These are phyloP conservation scores for Candida namnaoensis DNA, from an alignment of 805 yeast genomes.

Conservation along the genomic window DNA sequence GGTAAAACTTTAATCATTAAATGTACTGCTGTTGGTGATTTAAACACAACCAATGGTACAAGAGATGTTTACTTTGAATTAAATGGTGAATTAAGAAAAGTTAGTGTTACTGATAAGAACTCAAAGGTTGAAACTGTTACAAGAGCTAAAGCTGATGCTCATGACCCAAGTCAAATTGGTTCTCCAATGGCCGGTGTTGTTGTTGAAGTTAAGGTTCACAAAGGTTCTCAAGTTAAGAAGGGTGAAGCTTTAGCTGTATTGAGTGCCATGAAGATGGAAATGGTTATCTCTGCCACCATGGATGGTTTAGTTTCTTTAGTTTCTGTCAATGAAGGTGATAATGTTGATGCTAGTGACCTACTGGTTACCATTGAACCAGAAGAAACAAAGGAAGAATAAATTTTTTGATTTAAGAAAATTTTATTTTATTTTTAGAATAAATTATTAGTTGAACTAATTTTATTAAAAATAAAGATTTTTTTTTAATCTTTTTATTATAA, in stretches of 20 bases:
- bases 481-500: too few relatives aligned
- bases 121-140: conserved; percentile 79
- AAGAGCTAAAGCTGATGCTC: conserved; percentile 85
- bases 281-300: conserved; percentile 91
- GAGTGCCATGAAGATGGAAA: conserved; percentile 99
- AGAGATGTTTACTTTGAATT: conserved; percentile 97
- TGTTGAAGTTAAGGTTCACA: conserved; percentile 86
- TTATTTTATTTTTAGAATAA: too few relatives aligned
- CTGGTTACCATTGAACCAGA: conserved; percentile 45
- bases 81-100: conserved; percentile 97
- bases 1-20: conserved; percentile 92
- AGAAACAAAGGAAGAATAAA: conserved; percentile 6
- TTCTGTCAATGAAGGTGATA: conserved; percentile 80
- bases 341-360: conserved; percentile 91
- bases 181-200: conserved; percentile 99
- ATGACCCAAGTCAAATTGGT: conserved; percentile 86
- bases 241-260: conserved; percentile 93
- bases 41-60: conserved; percentile 75
- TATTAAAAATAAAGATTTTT: too few relatives aligned
- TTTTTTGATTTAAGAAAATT: too few relatives aligned
- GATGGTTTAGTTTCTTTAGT: conserved; percentile 78
- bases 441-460: too few relatives aligned
- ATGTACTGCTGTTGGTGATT: conserved; percentile 87
- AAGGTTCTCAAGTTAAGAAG: conserved; percentile 84
- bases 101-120: conserved; percentile 80